Conservation (phyloP, 2,329 filamentous ascomycete species). For the Ascochyta lentis region DNA sequence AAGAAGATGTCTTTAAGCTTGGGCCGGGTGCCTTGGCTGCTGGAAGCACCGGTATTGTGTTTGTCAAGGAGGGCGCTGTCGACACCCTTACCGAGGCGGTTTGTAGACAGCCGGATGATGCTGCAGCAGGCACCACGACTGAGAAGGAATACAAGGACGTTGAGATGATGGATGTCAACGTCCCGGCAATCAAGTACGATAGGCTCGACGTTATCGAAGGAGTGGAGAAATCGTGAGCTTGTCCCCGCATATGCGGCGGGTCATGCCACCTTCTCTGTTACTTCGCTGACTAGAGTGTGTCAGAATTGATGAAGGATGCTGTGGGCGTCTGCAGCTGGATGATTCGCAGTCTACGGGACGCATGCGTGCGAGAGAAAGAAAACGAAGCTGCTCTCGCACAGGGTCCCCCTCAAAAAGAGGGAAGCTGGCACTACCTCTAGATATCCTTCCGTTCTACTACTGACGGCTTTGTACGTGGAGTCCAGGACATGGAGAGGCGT, state of each 20-base stretch:
- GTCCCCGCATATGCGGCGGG: background rate
- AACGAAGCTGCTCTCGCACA: conserved; percentile 7
- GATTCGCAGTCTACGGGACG: background rate
- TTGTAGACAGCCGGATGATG: conserved; percentile 22
- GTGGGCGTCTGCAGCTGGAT: background rate
- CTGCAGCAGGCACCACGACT: background rate
- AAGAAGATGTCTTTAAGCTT: conserved; percentile 71
- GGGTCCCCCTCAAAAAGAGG: conserved; percentile 7
- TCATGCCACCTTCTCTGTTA: background rate
- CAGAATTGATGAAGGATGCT: background rate
- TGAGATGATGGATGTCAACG: conserved; percentile 19
- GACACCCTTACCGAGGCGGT: conserved; percentile 65
- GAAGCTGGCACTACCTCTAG: background rate
- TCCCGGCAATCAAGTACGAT: conserved; percentile 11
- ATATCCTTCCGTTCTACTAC: background rate
- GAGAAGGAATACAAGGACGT: background rate
- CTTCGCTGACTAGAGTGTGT: background rate
- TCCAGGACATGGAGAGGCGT: background rate
- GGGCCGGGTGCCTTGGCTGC: conserved; percentile 62
- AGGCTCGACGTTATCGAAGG: conserved; percentile 37
- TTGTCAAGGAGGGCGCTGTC: conserved; percentile 73
- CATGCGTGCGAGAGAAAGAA: background rate
- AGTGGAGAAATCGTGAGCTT: conserved; percentile 35
- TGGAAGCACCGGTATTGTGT: conserved; percentile 71
- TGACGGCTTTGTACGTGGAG: background rate